A percentile compares a stretch with the other conserved stretches of the same genome.
Evolutionary conservation across 2,329 filamentous ascomycete species (phyloP).

Genomic region (Colletotrichum gigasporum): DNA sequence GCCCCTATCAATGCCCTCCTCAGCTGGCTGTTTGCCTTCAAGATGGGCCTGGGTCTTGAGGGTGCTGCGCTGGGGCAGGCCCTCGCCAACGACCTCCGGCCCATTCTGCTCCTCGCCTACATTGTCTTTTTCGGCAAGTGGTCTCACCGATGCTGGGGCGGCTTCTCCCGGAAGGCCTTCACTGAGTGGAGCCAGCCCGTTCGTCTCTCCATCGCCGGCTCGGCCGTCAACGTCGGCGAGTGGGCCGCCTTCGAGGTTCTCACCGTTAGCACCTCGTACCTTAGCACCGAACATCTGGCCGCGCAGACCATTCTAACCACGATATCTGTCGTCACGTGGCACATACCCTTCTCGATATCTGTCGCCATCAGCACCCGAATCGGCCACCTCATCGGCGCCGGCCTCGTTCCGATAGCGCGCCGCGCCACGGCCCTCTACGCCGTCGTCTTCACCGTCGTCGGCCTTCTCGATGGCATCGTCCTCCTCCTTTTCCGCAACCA

Average conservation of each 20-base stretch:
- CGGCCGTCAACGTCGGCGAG: slow-evolving; percentile 51
- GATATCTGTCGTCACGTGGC: slow-evolving; percentile 51
- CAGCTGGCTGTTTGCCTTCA: slow-evolving; percentile 58
- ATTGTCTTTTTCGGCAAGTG: slow-evolving; percentile 51
- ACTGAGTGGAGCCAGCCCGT: slow-evolving; percentile 51
- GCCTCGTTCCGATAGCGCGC: slow-evolving; percentile 41
- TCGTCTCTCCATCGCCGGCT: slow-evolving; percentile 49
- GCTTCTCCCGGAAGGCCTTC: slow-evolving; percentile 46
- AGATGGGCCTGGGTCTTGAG: slow-evolving; percentile 53
- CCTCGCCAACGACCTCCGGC: slow-evolving; percentile 57
- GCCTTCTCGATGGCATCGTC: slow-evolving; percentile 43
- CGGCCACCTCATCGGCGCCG: slow-evolving; percentile 52
- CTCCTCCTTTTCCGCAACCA: slow-evolving; percentile 42
- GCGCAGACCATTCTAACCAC: slow-evolving; percentile 53
- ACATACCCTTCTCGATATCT: slow-evolving; percentile 52
- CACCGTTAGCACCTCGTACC: slow-evolving; percentile 54
- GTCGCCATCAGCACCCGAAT: slow-evolving; percentile 53
- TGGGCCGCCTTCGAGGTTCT: slow-evolving; percentile 54
- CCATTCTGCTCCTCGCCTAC: slow-evolving; percentile 56
- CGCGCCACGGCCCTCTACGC: slow-evolving; percentile 43
- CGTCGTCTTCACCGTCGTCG: slow-evolving; percentile 43
- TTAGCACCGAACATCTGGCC: slow-evolving; percentile 52
- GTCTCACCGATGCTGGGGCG: slow-evolving; percentile 54
- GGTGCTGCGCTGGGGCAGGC: slow-evolving; percentile 62
- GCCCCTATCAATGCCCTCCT: slow-evolving; percentile 57